Conservation (phyloP, 106 monocot genomes). For the Dendrobium chrysotoxum region DNA sequence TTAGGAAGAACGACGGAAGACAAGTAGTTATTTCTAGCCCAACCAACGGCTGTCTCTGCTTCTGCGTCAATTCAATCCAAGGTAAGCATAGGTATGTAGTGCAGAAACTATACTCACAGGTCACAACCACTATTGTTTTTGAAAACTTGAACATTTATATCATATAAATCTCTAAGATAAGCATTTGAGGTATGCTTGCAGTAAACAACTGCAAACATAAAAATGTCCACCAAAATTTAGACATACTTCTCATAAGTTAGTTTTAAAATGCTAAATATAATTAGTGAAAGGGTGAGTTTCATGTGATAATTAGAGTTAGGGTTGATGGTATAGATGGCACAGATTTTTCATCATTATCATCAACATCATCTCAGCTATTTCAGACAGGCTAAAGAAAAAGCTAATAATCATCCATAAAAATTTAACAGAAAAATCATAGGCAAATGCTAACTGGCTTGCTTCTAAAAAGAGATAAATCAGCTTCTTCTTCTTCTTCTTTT, state of each 20-base stretch:
- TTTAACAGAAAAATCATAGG: background rate
- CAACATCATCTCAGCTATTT: background rate
- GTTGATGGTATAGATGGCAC: background rate
- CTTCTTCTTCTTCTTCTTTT: no score
- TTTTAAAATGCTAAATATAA: no score
- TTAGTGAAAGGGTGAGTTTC: no score
- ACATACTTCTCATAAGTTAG: no score
- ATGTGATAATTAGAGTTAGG: no score
- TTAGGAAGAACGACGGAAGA: conserved; percentile 48
- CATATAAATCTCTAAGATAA: background rate
- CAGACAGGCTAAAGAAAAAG: background rate
- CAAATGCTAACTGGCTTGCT: background rate
- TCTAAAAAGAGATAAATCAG: no score
- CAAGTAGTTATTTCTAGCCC: conserved; percentile 86
- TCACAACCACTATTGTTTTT: background rate
- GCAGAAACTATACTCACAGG: background rate
- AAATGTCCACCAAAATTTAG: no score
- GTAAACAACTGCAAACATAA: no score
- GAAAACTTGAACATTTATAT: background rate
- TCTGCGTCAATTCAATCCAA: conserved; percentile 32
- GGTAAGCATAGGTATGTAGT: background rate
- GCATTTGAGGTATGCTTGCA: background rate
- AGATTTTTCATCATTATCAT: background rate
- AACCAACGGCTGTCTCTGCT: conserved; percentile 76
- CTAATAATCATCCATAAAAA: background rate